Evolutionary conservation across 768 basidiomycete genomes (phyloP).

Genomic region (Hemileccinum impolitum): DNA sequence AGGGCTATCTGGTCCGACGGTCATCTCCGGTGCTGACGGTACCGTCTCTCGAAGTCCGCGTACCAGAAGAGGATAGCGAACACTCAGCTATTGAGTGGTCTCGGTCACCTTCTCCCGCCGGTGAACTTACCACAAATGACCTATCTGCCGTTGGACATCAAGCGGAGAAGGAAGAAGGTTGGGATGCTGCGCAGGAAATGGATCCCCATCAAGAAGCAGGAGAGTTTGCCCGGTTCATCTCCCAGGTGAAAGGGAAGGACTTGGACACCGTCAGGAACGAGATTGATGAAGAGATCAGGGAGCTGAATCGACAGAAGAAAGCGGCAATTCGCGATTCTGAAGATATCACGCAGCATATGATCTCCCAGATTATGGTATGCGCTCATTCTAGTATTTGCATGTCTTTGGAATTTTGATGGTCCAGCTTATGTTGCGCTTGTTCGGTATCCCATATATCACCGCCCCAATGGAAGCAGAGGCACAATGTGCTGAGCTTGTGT

Average conservation of each 20-base stretch:
- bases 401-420: neutral
- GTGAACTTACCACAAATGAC: conserved; percentile 2
- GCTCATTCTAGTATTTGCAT: neutral
- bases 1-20: conserved; percentile 1
- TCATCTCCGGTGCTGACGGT: conserved; percentile 14
- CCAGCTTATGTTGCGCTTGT: conserved; percentile 85
- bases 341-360: conserved; percentile 93
- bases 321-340: conserved; percentile 92
- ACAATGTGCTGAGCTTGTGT: conserved; percentile 90
- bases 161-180: conserved; percentile 42
- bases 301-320: conserved; percentile 79
- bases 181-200: conserved; percentile 88
- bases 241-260: conserved; percentile 85
- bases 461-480: conserved; percentile 99
- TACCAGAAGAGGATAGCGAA: conserved; percentile 20
- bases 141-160: conserved; percentile 18
- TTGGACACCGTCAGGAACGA: conserved; percentile 79
- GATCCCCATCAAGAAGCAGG: conserved; percentile 75
- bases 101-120: conserved; percentile 35
- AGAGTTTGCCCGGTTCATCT: conserved; percentile 90
- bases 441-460: conserved; percentile 97
- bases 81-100: conserved; percentile 36
- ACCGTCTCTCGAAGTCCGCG: neutral
- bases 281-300: conserved; percentile 87
- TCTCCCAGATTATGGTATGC: conserved; percentile 73